A percentile compares a stretch with the other conserved stretches of the same genome.
Conservation (phyloP, 2,329 filamentous ascomycete species). For the Dryadomyces sulphureus region DNA sequence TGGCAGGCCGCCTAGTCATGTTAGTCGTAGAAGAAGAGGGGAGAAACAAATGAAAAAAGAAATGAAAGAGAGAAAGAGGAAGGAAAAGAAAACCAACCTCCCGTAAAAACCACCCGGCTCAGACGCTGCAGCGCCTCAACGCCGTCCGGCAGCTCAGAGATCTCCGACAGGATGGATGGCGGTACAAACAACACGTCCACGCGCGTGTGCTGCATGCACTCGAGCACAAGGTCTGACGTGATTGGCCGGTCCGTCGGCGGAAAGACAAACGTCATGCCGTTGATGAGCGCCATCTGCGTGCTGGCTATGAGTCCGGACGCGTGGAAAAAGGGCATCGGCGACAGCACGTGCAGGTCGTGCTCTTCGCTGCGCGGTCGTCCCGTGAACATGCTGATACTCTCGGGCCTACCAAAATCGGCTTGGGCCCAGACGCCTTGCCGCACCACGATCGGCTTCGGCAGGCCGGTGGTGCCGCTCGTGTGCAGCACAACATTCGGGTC, state of each 20-base stretch:
- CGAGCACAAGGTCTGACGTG: slow-evolving; percentile 16
- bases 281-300: slow-evolving; percentile 17
- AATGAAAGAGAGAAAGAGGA: no score
- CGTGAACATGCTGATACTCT: no score
- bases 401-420: no score
- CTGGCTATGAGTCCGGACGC: not conserved
- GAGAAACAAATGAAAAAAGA: no score
- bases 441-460: slow-evolving; percentile 27
- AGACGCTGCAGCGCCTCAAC: slow-evolving; percentile 19
- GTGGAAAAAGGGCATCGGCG: slow-evolving; percentile 23
- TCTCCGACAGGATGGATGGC: slow-evolving; percentile 27
- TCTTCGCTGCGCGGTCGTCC: no score
- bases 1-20: slow-evolving; percentile 21
- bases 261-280: slow-evolving; percentile 11
- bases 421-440: slow-evolving; percentile 23
- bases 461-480: slow-evolving; percentile 29
- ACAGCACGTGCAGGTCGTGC: slow-evolving; percentile 1
- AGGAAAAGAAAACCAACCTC: no score
- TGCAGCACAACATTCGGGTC: slow-evolving; percentile 27
- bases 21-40: no score
- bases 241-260: slow-evolving; percentile 19
- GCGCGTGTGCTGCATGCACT: slow-evolving; percentile 16
- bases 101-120: slow-evolving; percentile 16
- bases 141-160: slow-evolving; percentile 20
- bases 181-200: slow-evolving; percentile 18